Base-by-base conservation (phyloP, 2,329 filamentous ascomycete species). In the Verticillium dahliae region DNA sequence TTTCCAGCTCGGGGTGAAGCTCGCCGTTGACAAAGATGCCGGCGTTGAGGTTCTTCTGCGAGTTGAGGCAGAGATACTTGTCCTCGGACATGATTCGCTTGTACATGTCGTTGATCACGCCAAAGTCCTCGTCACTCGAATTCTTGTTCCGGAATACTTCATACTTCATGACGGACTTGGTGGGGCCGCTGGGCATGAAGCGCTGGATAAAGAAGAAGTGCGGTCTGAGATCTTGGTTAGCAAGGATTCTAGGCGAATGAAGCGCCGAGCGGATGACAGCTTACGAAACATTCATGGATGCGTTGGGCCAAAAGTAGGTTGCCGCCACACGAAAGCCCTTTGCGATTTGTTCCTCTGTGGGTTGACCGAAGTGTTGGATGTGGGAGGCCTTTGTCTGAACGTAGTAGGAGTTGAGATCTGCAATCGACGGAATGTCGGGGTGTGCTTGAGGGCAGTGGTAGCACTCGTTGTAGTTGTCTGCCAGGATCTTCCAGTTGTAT, bases 401-500 rank as follows among this genome's bases (percentile, higher is more conserved):
- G 50, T 75, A 72, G 72, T 86, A 87, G 3, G 80, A 80, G 62
- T 80, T 78, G 45, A 87, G 77, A 62, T 87, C 81, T 55, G 84
- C 79, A n/a, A 87, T 76, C 52, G 76, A 75, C 4, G 81, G 77
- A 37, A 86, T 81, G 62, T 85, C 82, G 2, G 85, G 84, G 66
- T 87, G 84, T 1, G 83, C 80, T 1, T 80, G 82, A 58, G 80
- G 79, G 74, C 84, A 87, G 74, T 87, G 85, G 67, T 88, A 88
- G 69, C 85, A 88, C 69, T 85, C 85, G 69, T 88, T 88, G 76
- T 86, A 88, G 74, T 88, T 87, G 69, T 88, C 85, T 14, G 80
- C 80, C 37, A 85, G 70, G 31, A 82, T 80, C 73, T 86, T 86
- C 84, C 84, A 86, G 74, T 86, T 86, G 69, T 80, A 84, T 37